Percentiles rank a stretch among this genome's conserved stretches.
Conservation (phyloP, 2,329 filamentous ascomycete genomes). For the Aspergillus persii region DNA sequence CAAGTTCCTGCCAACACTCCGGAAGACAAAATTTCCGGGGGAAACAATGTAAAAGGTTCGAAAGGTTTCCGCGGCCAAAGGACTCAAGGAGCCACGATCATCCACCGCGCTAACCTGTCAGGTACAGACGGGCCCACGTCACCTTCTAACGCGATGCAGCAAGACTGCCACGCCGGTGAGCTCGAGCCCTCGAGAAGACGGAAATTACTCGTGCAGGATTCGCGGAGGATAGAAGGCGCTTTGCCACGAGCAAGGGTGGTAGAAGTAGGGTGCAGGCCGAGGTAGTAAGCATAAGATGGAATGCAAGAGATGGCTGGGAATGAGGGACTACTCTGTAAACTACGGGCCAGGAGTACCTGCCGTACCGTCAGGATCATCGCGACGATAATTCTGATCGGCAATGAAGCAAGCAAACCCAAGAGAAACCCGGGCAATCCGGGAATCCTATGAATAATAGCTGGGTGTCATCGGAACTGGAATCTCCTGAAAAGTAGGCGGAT, state of each 20-base stretch:
- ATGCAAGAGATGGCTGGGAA: no score
- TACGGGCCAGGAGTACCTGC: not conserved
- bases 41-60: not conserved
- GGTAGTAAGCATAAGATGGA: not conserved
- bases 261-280: not conserved
- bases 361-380: not conserved
- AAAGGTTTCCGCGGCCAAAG: not conserved
- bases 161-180: not conserved
- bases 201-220: not conserved
- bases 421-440: not conserved
- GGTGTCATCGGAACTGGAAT: not conserved
- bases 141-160: constrained; percentile 5
- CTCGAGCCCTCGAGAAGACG: not conserved
- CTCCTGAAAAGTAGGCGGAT: not conserved
- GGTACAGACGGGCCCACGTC: constrained; percentile 10
- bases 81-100: constrained; percentile 6
- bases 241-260: not conserved
- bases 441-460: not conserved
- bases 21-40: not conserved
- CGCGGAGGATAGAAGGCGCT: not conserved
- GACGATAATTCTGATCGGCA: not conserved
- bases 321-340: not conserved
- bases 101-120: constrained; percentile 1
- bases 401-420: not conserved
- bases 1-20: not conserved